phyloP scores from a whole-genome alignment of 768 basidiomycete species.

The Psilocybe azurescens region DNA sequence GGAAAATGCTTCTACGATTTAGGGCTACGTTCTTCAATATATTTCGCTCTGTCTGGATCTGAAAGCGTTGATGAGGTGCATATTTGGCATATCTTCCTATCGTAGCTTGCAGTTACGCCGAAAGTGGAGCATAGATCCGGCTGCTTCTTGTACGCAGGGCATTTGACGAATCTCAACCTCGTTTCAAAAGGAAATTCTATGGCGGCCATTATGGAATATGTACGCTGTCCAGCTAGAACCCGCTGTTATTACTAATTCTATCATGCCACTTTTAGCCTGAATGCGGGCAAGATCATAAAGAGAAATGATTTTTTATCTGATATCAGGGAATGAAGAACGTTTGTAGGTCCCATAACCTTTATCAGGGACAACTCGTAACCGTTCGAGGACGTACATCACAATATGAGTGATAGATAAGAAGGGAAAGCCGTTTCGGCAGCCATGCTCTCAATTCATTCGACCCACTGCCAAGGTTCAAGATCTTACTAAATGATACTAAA shows the following conservation, averaged over 20 bases:
- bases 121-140: neutral
- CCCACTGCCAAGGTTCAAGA: conserved; percentile 7
- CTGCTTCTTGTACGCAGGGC: neutral
- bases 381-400: conserved; percentile 1
- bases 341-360: conserved; percentile 6
- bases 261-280: neutral
- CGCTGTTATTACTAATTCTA: neutral
- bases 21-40: too few relatives aligned
- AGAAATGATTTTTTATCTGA: neutral
- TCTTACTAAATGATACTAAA: conserved; percentile 7
- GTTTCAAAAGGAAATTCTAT: neutral
- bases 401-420: conserved; percentile 16
- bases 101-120: neutral
- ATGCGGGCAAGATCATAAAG: neutral
- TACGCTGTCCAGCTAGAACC: neutral
- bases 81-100: neutral
- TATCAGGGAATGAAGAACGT: neutral
- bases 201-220: neutral
- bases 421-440: conserved; percentile 13
- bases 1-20: neutral
- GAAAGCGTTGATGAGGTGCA: too few relatives aligned
- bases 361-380: conserved; percentile 5
- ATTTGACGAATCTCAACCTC: neutral
- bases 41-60: too few relatives aligned
- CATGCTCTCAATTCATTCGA: conserved; percentile 20